Conservation (phyloP, 805 yeast genomes). For the Monosporozyma yasuniensis region DNA sequence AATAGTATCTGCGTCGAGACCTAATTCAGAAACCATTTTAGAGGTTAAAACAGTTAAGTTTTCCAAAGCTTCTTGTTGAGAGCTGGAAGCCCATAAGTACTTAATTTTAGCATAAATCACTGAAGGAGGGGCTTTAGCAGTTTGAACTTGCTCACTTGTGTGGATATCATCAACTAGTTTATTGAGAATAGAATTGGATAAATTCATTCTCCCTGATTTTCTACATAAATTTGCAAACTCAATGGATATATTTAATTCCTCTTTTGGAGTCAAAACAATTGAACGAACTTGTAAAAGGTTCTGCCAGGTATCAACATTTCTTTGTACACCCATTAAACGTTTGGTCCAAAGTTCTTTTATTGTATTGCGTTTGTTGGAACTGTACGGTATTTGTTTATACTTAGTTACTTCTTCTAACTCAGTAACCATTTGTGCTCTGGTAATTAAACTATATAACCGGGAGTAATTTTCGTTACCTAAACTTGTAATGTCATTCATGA, state of each 20-base stretch:
- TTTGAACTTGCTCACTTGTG: conserved; percentile 34
- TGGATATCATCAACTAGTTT: conserved; percentile 51
- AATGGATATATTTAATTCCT: conserved; percentile 97
- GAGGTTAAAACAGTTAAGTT: conserved; percentile 87
- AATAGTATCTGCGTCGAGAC: conserved; percentile 77
- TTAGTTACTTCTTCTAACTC: conserved; percentile 91
- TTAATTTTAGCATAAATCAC: conserved; percentile 96
- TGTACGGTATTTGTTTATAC: conserved; percentile 77
- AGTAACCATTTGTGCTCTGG: conserved; percentile 93
- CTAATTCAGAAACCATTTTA: conserved; percentile 79
- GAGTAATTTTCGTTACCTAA: conserved; percentile 91
- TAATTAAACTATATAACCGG: conserved; percentile 94
- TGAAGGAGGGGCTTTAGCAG: conserved; percentile 87
- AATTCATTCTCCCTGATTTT: conserved; percentile 82
- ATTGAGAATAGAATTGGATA: conserved; percentile 87
- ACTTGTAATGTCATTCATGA: conserved; percentile 90
- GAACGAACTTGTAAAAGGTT: conserved; percentile 89
- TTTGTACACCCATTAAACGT: conserved; percentile 84
- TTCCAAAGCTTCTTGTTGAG: conserved; percentile 73
- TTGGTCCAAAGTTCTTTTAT: conserved; percentile 92
- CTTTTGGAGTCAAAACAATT: conserved; percentile 85
- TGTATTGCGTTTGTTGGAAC: conserved; percentile 65
- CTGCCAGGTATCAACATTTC: conserved; percentile 99
- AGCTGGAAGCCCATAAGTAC: conserved; percentile 94
- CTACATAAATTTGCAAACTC: conserved; percentile 94